These are phyloP conservation scores for Penicillium daleae DNA, from an alignment of 495 filamentous ascomycete genomes.

Conservation along the genomic window DNA sequence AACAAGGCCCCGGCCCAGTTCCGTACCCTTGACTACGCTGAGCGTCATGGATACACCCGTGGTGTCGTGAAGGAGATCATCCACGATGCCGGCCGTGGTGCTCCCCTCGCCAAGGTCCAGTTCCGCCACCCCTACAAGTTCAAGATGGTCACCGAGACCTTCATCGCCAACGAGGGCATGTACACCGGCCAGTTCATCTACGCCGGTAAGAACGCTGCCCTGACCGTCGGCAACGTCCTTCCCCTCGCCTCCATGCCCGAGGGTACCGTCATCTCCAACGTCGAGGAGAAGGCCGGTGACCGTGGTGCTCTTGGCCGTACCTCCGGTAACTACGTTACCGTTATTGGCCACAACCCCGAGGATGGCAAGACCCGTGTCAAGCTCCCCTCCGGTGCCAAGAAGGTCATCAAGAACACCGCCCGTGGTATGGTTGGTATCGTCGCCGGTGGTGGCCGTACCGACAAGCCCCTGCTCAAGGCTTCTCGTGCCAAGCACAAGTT, in stretches of 20 bases:
- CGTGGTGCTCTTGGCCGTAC: slow-evolving; percentile 93
- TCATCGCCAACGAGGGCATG: slow-evolving; percentile 99
- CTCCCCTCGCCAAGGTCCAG: slow-evolving; percentile 91
- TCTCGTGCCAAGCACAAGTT: slow-evolving; percentile 99
- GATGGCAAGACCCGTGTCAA: slow-evolving; percentile 99
- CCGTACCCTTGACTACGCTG: slow-evolving; percentile 90
- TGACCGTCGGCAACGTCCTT: slow-evolving; percentile 96
- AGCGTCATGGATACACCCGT: slow-evolving; percentile 95
- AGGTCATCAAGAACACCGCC: slow-evolving; percentile 87
- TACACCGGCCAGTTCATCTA: slow-evolving; percentile 99
- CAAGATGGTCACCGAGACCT: slow-evolving; percentile 90
- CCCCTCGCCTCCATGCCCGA: slow-evolving; percentile 92
- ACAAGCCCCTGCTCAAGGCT: slow-evolving; percentile 99
- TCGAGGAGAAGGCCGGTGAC: slow-evolving; percentile 98
- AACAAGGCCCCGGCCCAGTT: slow-evolving; percentile 93
- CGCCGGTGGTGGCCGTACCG: slow-evolving; percentile 97
- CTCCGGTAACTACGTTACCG: slow-evolving; percentile 98
- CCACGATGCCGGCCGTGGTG: slow-evolving; percentile 97
- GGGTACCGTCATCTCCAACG: slow-evolving; percentile 97
- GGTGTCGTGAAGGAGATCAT: slow-evolving; percentile 98
- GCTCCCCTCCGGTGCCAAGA: slow-evolving; percentile 98
- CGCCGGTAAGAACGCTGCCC: slow-evolving; percentile 94
- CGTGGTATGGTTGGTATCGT: slow-evolving; percentile 99
- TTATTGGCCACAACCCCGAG: slow-evolving; percentile 98
- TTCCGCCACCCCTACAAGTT: slow-evolving; percentile 95